Evolutionary conservation across 768 basidiomycete genomes (phyloP), one percentile per base, ranked within the genome.

Genomic region (Floccularia luteovirens): DNA sequence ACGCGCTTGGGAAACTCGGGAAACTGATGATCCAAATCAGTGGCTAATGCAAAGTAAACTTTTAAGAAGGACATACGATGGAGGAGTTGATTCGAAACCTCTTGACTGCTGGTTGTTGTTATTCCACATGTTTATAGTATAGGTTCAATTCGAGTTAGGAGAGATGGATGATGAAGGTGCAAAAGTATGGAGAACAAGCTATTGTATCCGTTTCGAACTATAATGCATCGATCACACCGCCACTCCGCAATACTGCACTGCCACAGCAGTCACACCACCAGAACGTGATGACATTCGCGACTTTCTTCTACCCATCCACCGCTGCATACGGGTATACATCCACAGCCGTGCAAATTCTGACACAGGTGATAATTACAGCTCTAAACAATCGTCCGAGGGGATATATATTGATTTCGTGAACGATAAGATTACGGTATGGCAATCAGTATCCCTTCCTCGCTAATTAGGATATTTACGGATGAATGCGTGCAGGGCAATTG

Each of bases 81-180:
- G 47, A 23, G 57, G 53, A 31, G 50, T 40, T 13, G 46, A 42
- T 31, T 48, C 50, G 31, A 47, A 50, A 31, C 47, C 46, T 27
- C 48, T 42, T 32, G 49, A 50, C 16, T 54, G 45, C 42, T 58
- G 58, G 38, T 53, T 44, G 49, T 60, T 49, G 42, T 56, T 53
- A 45, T 61, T 63, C 60, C 62, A 63, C 60, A 63, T 60, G 24
- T 25, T 36, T 19, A 27, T 17, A 19, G n/a, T n/a, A n/a, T n/a
- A 8, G 7, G 32, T 34, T 34, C 6, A 17, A 19, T 7, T 14
- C 8, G 20, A 34, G 8, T 7, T 12, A 8, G 6, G 20, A 34
- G 16, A 17, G 16, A 34, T 34, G 32, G 16, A 8, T 19, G 32
- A 8, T 34, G 32, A 34, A 34, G 7, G 32, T 34, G n/a, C 32